phyloP scores from a whole-genome alignment of 495 filamentous ascomycete species.

The Hapsidospora chrysogenum region DNA sequence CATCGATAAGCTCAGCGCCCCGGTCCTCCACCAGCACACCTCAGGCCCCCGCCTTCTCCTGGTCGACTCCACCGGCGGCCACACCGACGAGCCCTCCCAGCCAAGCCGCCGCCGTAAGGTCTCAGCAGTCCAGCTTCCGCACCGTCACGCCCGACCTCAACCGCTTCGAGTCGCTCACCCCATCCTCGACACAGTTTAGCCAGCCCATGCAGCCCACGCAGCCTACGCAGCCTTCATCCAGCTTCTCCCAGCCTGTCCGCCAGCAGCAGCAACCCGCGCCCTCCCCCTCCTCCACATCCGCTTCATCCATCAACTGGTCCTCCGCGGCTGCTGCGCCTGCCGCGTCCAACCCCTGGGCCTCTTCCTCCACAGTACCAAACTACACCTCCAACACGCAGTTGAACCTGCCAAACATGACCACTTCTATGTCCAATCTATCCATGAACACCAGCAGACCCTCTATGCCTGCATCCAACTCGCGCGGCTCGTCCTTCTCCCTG shows the following conservation, averaged over 20 bases:
- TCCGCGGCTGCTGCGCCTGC: constrained; percentile 8
- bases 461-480: too few species aligned
- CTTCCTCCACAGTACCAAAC: constrained; percentile 6
- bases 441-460: constrained; percentile 11
- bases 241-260: not conserved
- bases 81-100: constrained; percentile 6
- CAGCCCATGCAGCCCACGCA: constrained; percentile 28
- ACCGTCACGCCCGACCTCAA: constrained; percentile 40
- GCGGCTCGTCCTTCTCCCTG: constrained; percentile 26
- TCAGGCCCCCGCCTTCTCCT: constrained; percentile 34
- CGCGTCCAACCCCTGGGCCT: constrained; percentile 18
- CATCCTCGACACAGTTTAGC: constrained; percentile 34
- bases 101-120: too few species aligned
- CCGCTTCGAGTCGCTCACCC: constrained; percentile 27
- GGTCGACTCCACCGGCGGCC: constrained; percentile 34
- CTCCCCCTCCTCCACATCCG: constrained; percentile 4
- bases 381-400: constrained; percentile 8
- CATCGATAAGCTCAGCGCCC: too few species aligned
- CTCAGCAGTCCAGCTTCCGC: constrained; percentile 27
- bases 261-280: constrained; percentile 1
- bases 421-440: constrained; percentile 13
- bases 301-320: constrained; percentile 16
- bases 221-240: not conserved
- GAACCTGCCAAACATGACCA: not conserved
- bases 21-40: constrained; percentile 10